A percentile compares a stretch with the other conserved stretches of the same genome.
phyloP scores from a whole-genome alignment of 495 filamentous ascomycete species.

The Staphylotrichum longicolle region DNA sequence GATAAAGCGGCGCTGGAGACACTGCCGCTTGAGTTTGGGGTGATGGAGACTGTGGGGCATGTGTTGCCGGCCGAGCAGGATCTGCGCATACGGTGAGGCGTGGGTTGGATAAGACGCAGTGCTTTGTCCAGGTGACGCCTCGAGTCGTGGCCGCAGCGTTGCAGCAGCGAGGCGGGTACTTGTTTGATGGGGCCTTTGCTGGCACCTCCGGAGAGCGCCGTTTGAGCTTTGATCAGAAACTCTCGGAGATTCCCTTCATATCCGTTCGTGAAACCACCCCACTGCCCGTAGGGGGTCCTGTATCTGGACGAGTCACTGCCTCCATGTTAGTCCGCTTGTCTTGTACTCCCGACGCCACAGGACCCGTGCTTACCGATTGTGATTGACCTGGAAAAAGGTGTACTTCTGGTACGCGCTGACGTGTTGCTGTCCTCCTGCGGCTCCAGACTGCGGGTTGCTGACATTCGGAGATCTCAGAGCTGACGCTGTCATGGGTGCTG shows the following conservation, averaged over 20 bases:
- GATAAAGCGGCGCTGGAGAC: constrained; percentile 15
- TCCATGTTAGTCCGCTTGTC: constrained; percentile 15
- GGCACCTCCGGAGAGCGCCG: constrained; percentile 34
- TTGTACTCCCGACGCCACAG: not conserved
- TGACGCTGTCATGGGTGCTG: constrained; percentile 33
- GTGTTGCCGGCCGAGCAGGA: constrained; percentile 14
- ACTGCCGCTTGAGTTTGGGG: not conserved
- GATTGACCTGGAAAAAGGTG: constrained; percentile 51
- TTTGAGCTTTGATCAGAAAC: constrained; percentile 45
- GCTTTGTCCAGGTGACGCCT: constrained; percentile 11
- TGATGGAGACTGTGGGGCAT: constrained; percentile 7
- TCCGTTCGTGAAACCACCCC: constrained; percentile 55
- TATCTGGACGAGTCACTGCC: constrained; percentile 47
- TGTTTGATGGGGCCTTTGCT: constrained; percentile 23
- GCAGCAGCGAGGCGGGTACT: constrained; percentile 21
- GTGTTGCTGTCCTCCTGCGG: constrained; percentile 25
- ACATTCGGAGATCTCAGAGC: constrained; percentile 29
- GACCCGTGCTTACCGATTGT: constrained; percentile 43
- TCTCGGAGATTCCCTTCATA: constrained; percentile 51
- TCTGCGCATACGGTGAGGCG: constrained; percentile 22
- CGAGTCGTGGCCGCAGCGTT: constrained; percentile 24
- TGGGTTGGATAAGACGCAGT: constrained; percentile 13
- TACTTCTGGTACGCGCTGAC: constrained; percentile 44
- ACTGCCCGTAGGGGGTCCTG: constrained; percentile 51
- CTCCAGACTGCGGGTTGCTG: constrained; percentile 20